Percentiles rank a stretch among this genome's conserved stretches.
These are phyloP conservation scores for Claviceps sp. DNA, from an alignment of 2,329 filamentous ascomycete species.

Conservation along the genomic window DNA sequence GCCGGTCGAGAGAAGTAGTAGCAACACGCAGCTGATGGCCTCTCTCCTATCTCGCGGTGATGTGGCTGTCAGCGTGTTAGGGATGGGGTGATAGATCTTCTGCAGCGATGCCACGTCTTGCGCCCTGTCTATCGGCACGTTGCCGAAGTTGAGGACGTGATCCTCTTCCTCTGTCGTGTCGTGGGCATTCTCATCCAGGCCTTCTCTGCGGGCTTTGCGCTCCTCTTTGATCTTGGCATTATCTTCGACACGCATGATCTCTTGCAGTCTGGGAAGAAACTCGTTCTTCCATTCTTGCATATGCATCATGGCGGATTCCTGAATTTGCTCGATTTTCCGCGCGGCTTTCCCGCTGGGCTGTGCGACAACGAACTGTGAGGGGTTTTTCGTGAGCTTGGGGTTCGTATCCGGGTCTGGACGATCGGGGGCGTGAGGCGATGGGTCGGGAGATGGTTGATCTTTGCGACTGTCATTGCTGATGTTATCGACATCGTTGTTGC, in stretches of 20 bases:
- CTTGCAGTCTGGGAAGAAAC: constrained; percentile 56
- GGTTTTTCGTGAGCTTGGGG: constrained; percentile 5
- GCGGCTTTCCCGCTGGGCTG: constrained; percentile 10
- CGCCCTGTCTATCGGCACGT: constrained; percentile 18
- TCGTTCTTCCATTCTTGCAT: constrained; percentile 67
- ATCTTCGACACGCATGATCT: constrained; percentile 44
- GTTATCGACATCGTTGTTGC: neutral
- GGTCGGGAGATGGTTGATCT: constrained; percentile 4
- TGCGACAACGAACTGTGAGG: neutral
- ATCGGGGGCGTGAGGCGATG: neutral
- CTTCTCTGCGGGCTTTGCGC: constrained; percentile 30
- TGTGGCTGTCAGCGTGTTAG: constrained; percentile 41
- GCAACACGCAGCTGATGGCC: constrained; percentile 54
- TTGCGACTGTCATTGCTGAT: neutral
- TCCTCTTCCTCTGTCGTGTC: constrained; percentile 22
- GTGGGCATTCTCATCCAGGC: constrained; percentile 23
- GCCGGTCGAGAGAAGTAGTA: constrained; percentile 58
- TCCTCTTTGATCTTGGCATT: constrained; percentile 32
- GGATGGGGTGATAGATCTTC: constrained; percentile 37
- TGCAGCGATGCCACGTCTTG: constrained; percentile 33
- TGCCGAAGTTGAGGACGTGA: constrained; percentile 29
- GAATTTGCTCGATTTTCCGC: constrained; percentile 20
- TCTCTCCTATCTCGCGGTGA: constrained; percentile 45
- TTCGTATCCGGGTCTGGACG: neutral
- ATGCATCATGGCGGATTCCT: constrained; percentile 46